These are phyloP conservation scores for Saprolegnia parasitica DNA, from an alignment of 352 stramenopile species.

Conservation along the genomic window DNA sequence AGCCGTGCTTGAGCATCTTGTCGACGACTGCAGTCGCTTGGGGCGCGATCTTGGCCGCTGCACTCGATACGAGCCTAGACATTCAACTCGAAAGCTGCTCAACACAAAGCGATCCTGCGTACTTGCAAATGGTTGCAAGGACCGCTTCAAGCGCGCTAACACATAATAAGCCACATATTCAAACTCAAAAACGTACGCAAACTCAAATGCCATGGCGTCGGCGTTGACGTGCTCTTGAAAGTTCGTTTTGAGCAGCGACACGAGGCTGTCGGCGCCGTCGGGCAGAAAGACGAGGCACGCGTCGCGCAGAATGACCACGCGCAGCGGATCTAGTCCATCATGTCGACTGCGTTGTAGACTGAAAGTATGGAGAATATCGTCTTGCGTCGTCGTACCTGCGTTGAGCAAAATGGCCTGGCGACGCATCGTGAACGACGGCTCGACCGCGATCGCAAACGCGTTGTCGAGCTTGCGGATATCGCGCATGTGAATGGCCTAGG, in stretches of 20 bases:
- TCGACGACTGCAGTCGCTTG: slow-evolving; percentile 33
- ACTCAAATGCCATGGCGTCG: slow-evolving; percentile 34
- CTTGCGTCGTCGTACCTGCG: slow-evolving; percentile 36
- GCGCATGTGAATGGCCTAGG: slow-evolving; percentile 59
- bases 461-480: slow-evolving; percentile 75
- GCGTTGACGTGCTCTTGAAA: slow-evolving; percentile 37
- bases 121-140: slow-evolving; percentile 24
- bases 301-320: slow-evolving; percentile 44
- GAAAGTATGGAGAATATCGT: too few relatives aligned
- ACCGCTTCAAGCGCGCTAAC: slow-evolving; percentile 25
- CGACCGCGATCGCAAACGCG: slow-evolving; percentile 61
- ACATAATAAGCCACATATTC: neutral
- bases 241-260: slow-evolving; percentile 41
- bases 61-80: slow-evolving; percentile 28
- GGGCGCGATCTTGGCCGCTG: slow-evolving; percentile 32
- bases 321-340: slow-evolving; percentile 38
- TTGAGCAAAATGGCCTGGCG: slow-evolving; percentile 79
- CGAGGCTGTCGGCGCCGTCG: slow-evolving; percentile 42
- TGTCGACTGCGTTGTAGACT: neutral
- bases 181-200: slow-evolving; percentile 31
- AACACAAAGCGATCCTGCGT: neutral
- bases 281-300: slow-evolving; percentile 42
- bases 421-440: slow-evolving; percentile 62
- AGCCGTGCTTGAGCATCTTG: slow-evolving; percentile 31
- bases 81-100: neutral